Evolutionary conservation across 163 green algal genomes (phyloP), one percentile per base, ranked within the genome.

Genomic region (Chlamydomonas reinhardtii): DNA sequence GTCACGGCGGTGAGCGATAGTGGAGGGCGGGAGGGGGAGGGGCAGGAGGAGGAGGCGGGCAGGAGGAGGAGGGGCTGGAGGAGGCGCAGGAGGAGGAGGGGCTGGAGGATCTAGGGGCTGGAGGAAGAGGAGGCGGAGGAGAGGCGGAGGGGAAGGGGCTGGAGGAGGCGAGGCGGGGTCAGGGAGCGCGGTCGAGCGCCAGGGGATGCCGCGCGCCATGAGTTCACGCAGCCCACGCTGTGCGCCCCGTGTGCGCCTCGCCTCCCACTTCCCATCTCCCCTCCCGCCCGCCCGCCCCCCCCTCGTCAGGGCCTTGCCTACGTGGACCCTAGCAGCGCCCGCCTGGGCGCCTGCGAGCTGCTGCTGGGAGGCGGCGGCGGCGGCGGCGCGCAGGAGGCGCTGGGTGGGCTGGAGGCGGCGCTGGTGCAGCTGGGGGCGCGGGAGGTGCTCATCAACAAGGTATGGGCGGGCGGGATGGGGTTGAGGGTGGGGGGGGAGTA

Each of bases 401-500:
- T 97, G 73, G 96, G 93, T 76, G 81, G 74, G 22, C 89, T 98
- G 76, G 96, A 98, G 92, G 84, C 92, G 48, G 82, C 96, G 35
- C 35, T 98, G 74, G 87, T 97, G 76, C 96, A 98, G 93, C 89
- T 98, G 31, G 96, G 96, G 2, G 92, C 92, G 11, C 93, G 92
- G 76, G 97, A 99, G 91, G 95, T 90, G 64, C 92, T 97, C 32
- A 9, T 98, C n/a, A 88, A 91, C n/a, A 94, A 96, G 86, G 94
- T 94, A 74, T 27, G 77, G 17, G 37, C 17, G 61, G 9, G 31
- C 8, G 29, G 43, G 1, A 79, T 2, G 73, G 5, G 74, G 20
- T 37, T 34, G 56, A 32, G 12, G 61, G n/a, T 37, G 37, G 35
- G 29, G 48, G 31, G 14, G 52, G 37, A 15, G 48, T n/a, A n/a